Base-by-base conservation (phyloP, 2,329 filamentous ascomycete species). In the Colletotrichum endophyticum region DNA sequence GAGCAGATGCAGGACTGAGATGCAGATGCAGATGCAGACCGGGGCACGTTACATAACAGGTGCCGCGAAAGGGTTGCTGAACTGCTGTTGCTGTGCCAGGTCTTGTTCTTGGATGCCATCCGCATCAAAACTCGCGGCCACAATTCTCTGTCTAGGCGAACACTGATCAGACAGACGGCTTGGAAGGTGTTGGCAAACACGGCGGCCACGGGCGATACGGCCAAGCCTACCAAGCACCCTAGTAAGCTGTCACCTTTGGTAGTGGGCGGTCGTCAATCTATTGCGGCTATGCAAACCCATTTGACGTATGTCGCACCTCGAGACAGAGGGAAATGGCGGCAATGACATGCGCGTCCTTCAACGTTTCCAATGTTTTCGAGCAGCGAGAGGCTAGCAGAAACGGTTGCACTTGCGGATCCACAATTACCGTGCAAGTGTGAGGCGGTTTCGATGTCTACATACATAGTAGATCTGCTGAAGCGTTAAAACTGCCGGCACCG, bases 11-110 rank as follows among this genome's bases (percentile, higher is more conserved):
- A 70, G 67, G 66, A 49, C n/a, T 25, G 39, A 36, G 22, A 61
- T 36, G 61, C 61, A 75, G 68, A 59, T 34, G 59, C 59, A 74
- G 66, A 70, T 66, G 69, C 73, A 75, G 36, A 25, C 53, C 15
- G n/a, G 53, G 39, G 62, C 34, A 66, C 25, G 61, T 72, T 67
- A 62, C 56, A 53, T 67, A 22, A 53, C 15, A 72, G n/a, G 12
- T 36, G 56, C 62, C 16, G 25, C 19, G 53, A 59, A 66, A 72
- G 69, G 73, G 30, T 72, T 62, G 69, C 53, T 39, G 9, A 70
- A 53, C 39, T 34, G 28, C 32, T 56, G 71, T 39, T 39, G 36
- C 53, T 16, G 62, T 64, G 66, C 59, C 56, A 59, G 53, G 25
- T 53, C 27, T 70, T 70, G 7, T 59, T 56, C 72, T 32, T 56